A percentile compares a stretch with the other conserved stretches of the same genome.
Conservation (phyloP, 2,329 filamentous ascomycete genomes). For the Stromatinia cepivora region DNA sequence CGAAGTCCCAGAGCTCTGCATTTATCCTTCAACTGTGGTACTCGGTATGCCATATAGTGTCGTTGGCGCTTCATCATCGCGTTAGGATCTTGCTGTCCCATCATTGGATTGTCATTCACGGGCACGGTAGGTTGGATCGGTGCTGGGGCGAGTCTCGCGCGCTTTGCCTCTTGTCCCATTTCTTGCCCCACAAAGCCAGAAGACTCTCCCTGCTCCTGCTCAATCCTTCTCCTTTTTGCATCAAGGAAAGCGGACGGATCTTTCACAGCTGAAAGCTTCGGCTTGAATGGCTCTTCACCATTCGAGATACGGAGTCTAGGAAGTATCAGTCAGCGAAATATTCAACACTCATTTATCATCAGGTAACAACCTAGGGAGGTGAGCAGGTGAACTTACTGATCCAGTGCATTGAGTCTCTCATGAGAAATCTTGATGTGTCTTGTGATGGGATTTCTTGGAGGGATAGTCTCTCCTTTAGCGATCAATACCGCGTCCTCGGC, state of each 20-base stretch:
- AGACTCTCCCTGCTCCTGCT: not conserved
- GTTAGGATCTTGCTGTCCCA: no score
- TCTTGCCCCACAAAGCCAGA: fast-evolving
- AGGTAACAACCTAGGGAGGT: fast-evolving
- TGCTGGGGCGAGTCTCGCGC: not conserved
- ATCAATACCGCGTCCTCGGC: not conserved
- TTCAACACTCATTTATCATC: no score
- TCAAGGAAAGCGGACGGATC: no score
- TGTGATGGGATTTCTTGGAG: not conserved
- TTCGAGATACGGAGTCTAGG: not conserved
- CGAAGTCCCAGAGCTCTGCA: not conserved
- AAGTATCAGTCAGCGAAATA: not conserved
- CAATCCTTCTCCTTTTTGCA: not conserved
- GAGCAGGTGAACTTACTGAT: not conserved
- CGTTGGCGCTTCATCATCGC: no score
- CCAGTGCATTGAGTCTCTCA: not conserved
- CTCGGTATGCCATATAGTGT: not conserved
- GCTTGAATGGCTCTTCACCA: not conserved
- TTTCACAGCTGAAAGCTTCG: not conserved
- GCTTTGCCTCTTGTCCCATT: not conserved
- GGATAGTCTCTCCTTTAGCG: not conserved
- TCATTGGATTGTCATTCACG: not conserved
- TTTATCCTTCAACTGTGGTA: not conserved
- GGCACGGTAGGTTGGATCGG: fast-evolving
- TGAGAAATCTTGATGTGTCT: not conserved